These are phyloP conservation scores for Plasmodiophora brassicae DNA, from an alignment of 208 protist genomes.

Conservation along the genomic window DNA sequence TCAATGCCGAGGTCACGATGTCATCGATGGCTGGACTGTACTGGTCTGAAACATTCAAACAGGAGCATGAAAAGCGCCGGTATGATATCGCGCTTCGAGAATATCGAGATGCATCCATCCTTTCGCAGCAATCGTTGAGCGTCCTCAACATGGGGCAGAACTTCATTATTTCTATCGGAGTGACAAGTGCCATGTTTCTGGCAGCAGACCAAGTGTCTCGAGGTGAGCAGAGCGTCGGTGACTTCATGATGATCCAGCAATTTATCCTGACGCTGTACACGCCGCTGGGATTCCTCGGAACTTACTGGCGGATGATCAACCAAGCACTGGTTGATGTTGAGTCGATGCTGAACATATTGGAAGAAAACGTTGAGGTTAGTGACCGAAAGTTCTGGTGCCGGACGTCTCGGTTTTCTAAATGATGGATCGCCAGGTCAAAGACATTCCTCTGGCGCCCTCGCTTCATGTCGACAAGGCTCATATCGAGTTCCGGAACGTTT, in stretches of 20 bases:
- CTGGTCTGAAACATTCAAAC: neutral
- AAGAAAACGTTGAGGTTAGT: neutral
- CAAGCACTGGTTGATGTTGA: slow-evolving; percentile 4
- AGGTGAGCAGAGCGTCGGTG: neutral
- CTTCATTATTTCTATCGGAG: slow-evolving; percentile 5
- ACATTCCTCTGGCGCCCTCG: neutral
- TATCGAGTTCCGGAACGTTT: neutral
- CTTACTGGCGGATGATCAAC: slow-evolving; percentile 18
- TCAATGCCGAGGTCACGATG: slow-evolving; percentile 2
- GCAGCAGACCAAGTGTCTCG: neutral
- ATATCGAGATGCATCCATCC: neutral
- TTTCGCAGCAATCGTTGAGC: slow-evolving; percentile 7
- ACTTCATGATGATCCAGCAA: slow-evolving; percentile 32
- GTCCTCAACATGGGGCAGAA: slow-evolving; percentile 25
- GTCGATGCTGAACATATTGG: neutral
- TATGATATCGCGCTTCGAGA: neutral
- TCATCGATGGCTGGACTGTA: neutral
- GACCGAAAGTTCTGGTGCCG: too few species aligned
- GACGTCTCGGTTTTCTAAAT: too few species aligned
- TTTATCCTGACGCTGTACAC: slow-evolving; percentile 17
- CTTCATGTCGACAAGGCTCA: neutral
- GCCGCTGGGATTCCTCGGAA: slow-evolving; percentile 15
- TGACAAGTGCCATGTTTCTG: neutral
- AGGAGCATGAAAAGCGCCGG: slow-evolving; percentile 21
- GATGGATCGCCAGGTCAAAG: too few species aligned